These are phyloP conservation scores for Trypethelium eluteriae DNA, from an alignment of 495 filamentous ascomycete genomes.

Conservation along the genomic window DNA sequence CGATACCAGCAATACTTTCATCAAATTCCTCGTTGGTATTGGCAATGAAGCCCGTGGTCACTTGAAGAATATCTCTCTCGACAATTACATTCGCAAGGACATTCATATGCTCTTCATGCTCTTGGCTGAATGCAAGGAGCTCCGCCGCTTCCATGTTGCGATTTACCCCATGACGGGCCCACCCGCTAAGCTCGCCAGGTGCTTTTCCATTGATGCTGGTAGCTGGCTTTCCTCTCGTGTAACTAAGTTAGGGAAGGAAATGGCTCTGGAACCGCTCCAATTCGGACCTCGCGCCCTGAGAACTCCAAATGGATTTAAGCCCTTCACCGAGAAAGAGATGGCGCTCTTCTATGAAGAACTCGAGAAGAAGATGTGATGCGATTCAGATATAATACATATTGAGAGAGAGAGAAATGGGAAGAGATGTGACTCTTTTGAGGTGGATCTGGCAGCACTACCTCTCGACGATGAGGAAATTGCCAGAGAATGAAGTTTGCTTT, in stretches of 20 bases:
- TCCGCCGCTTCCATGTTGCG: neutral
- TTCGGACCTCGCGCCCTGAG: slow-evolving; percentile 1
- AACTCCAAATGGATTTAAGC: neutral
- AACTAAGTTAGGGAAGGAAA: neutral
- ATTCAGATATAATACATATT: neutral
- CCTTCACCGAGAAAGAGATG: neutral
- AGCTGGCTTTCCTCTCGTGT: slow-evolving; percentile 4
- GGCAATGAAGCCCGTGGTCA: neutral
- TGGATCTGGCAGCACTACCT: no score
- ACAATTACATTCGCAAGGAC: neutral
- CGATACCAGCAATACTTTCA: neutral
- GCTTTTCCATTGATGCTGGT: neutral
- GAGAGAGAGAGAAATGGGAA: neutral
- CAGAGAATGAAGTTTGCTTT: neutral
- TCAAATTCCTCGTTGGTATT: slow-evolving; percentile 2
- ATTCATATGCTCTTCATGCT: slow-evolving; percentile 1
- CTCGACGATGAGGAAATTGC: neutral
- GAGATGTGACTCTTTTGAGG: no score
- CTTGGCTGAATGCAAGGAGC: neutral
- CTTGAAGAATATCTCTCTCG: neutral
- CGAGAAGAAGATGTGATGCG: neutral
- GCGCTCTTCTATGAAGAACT: slow-evolving; percentile 4
- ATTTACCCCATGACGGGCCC: neutral
- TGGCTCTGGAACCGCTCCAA: neutral
- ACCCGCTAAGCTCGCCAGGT: neutral